These are phyloP conservation scores for Draba incana DNA, from an alignment of 345 rosid species.

Conservation along the genomic window DNA sequence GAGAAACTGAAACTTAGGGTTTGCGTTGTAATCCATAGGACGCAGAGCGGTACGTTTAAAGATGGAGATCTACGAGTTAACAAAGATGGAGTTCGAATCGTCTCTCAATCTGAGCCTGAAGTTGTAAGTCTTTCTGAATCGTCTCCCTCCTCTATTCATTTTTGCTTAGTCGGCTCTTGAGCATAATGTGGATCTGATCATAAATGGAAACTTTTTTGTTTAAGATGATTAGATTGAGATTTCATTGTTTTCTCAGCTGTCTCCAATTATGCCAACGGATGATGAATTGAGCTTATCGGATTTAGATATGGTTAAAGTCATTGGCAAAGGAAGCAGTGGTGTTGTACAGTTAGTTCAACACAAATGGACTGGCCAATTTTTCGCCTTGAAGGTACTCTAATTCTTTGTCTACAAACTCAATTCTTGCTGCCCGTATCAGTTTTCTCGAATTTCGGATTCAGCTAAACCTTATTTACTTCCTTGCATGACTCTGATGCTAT, in stretches of 20 bases:
- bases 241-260: slow-evolving; percentile 50
- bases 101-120: slow-evolving; percentile 57
- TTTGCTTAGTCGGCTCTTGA: background rate
- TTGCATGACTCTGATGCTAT: slow-evolving; percentile 13
- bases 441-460: background rate
- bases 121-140: slow-evolving; percentile 48
- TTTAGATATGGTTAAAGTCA: slow-evolving; percentile 71
- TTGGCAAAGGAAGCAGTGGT: slow-evolving; percentile 96
- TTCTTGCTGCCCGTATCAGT: background rate
- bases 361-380: slow-evolving; percentile 90
- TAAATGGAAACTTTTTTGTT: background rate
- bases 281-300: slow-evolving; percentile 77
- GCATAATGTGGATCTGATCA: slow-evolving; percentile 28
- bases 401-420: slow-evolving; percentile 12
- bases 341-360: slow-evolving; percentile 93
- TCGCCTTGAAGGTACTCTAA: slow-evolving; percentile 75
- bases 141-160: background rate
- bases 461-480: slow-evolving; percentile 9
- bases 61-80: slow-evolving; percentile 96
- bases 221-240: background rate
- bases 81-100: slow-evolving; percentile 84
- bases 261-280: slow-evolving; percentile 73
- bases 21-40: slow-evolving; percentile 42
- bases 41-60: slow-evolving; percentile 86
- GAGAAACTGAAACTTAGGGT: slow-evolving; percentile 7